Conservation (phyloP, 176 grass and related monocot species). For the Musa schizocarpa region DNA sequence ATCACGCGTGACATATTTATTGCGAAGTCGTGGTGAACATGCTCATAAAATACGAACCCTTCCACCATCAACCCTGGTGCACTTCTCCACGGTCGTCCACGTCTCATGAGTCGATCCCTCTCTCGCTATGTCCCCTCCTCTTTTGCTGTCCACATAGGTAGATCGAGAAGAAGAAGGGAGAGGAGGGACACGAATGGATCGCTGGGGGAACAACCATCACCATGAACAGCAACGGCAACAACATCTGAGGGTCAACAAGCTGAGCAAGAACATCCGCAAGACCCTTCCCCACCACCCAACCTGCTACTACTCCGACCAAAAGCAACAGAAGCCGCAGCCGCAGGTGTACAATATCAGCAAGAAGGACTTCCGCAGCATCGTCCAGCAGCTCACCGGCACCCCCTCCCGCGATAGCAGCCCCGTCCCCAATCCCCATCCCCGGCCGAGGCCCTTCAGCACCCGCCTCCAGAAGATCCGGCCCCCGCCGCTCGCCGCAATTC, state of each 20-base stretch:
- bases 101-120: neutral
- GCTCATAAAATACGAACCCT: too few species aligned
- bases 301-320: neutral
- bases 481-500: constrained; percentile 53
- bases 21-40: too few species aligned
- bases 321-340: constrained; percentile 41
- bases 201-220: constrained; percentile 33
- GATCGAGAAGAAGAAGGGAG: neutral
- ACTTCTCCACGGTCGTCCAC: too few species aligned
- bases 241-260: constrained; percentile 76
- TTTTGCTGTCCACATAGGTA: neutral
- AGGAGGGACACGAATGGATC: constrained; percentile 45
- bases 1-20: too few species aligned
- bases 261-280: constrained; percentile 83
- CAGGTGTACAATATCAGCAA: constrained; percentile 99
- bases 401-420: constrained; percentile 41
- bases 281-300: constrained; percentile 15
- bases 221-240: constrained; percentile 30
- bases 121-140: neutral
- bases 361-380: constrained; percentile 91
- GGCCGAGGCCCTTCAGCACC: constrained; percentile 38
- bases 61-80: too few species aligned
- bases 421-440: constrained; percentile 17
- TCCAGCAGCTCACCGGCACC: constrained; percentile 94
- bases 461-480: constrained; percentile 81